Evolutionary conservation across 306 rosid species (phyloP).

Genomic region (Glycyrrhiza uralensis): DNA sequence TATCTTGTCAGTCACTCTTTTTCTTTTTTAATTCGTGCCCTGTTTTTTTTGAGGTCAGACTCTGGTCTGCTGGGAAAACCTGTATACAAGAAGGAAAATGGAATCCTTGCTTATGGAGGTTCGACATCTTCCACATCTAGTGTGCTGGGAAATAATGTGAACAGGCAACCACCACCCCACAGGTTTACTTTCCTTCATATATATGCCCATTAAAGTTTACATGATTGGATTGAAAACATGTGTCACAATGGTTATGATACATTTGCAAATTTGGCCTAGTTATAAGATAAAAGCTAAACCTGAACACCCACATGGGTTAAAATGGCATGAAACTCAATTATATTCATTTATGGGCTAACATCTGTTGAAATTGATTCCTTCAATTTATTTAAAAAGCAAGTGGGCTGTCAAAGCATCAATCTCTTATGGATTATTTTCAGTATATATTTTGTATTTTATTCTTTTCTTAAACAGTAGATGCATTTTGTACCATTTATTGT

Average conservation of each 20-base stretch:
- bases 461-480: slow-evolving; percentile 4
- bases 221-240: neutral
- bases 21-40: neutral
- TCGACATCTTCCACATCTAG: slow-evolving; percentile 42
- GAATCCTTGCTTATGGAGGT: slow-evolving; percentile 49
- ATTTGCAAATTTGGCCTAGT: neutral
- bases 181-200: slow-evolving; percentile 44
- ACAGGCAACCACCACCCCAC: slow-evolving; percentile 43
- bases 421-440: no score
- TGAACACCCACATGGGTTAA: neutral
- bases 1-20: neutral
- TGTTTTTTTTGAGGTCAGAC: slow-evolving; percentile 43
- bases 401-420: no score
- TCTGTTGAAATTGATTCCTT: neutral
- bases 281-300: neutral
- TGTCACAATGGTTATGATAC: neutral
- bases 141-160: slow-evolving; percentile 40
- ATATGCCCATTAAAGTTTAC: neutral
- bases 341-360: neutral
- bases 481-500: neutral
- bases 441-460: neutral
- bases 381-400: no score
- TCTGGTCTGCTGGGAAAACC: slow-evolving; percentile 58
- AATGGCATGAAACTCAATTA: neutral
- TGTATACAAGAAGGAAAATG: slow-evolving; percentile 74